Evolutionary conservation across 1,139 yeast species (phyloP).

Genomic region (Saccharomyces hybrid): DNA sequence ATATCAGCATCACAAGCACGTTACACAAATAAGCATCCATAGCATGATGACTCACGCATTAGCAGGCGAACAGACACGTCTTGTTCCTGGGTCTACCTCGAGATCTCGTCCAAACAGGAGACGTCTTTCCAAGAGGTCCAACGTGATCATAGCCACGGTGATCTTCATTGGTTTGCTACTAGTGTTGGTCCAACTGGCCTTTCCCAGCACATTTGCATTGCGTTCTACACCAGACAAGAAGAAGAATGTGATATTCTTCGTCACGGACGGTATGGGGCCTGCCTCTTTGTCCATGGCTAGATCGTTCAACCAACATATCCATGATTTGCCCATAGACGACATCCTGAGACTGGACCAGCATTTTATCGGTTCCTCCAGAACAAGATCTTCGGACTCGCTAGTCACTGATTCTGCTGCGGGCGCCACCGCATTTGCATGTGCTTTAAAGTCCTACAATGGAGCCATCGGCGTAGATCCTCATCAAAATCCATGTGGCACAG

Average conservation of each 20-base stretch:
- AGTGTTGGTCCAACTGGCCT: background rate
- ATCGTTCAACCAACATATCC: constrained; percentile 54
- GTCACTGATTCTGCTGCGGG: constrained; percentile 93
- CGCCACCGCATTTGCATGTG: constrained; percentile 84
- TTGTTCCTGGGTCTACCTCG: background rate
- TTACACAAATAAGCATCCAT: background rate
- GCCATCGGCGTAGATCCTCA: constrained; percentile 70
- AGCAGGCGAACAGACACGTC: constrained; percentile 1
- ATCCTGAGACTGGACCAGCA: constrained; percentile 55
- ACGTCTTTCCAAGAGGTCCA: background rate
- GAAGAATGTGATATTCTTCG: constrained; percentile 73
- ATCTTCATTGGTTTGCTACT: background rate
- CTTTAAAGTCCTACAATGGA: constrained; percentile 69
- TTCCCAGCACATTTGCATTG: background rate
- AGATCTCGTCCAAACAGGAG: background rate
- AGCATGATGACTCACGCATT: constrained; percentile 1
- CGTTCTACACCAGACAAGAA: constrained; percentile 18
- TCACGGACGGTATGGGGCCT: constrained; percentile 91
- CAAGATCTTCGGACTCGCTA: constrained; percentile 61
- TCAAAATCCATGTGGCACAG: constrained; percentile 65
- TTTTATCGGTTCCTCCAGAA: constrained; percentile 69
- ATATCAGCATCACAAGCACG: background rate
- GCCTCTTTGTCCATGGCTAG: constrained; percentile 71
- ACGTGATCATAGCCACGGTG: background rate
- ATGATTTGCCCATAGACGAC: constrained; percentile 45